Percentiles rank a stretch among this genome's conserved stretches.
Conservation (phyloP, 495 filamentous ascomycete genomes). For the Neurospora sp. region DNA sequence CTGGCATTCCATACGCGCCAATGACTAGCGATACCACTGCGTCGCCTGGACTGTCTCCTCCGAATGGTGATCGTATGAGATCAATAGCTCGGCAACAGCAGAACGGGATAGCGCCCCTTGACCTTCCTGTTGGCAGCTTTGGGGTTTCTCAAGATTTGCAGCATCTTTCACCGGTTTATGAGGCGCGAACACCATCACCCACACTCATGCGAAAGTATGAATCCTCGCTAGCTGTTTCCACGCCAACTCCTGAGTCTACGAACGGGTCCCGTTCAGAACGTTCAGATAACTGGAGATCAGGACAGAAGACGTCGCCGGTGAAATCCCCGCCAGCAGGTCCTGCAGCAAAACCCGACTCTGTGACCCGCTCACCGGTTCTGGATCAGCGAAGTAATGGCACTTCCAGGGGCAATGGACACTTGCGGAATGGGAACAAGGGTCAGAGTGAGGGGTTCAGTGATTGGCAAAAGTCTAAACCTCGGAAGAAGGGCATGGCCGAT, state of each 20-base stretch:
- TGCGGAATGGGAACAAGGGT: conserved; percentile 34
- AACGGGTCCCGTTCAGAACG: conserved; percentile 10
- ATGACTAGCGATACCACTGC: conserved; percentile 11
- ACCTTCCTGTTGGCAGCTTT: conserved; percentile 31
- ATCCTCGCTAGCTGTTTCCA: conserved; percentile 5
- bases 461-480: conserved; percentile 41
- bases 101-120: conserved; percentile 34
- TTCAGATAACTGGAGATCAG: conserved; percentile 1
- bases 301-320: conserved; percentile 9
- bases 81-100: conserved; percentile 25
- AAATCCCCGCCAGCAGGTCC: conserved; percentile 11
- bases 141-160: conserved; percentile 25
- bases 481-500: conserved; percentile 35
- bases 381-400: conserved; percentile 28
- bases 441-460: conserved; percentile 31
- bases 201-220: conserved; percentile 31
- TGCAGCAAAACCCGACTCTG: conserved; percentile 11
- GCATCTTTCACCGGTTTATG: conserved; percentile 47
- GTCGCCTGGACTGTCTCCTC: conserved; percentile 10
- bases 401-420: conserved; percentile 35
- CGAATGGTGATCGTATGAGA: conserved; percentile 17
- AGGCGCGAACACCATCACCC: conserved; percentile 42
- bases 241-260: neutral
- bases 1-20: conserved; percentile 10
- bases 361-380: conserved; percentile 12